Conservation (phyloP, 2,329 filamentous ascomycete species). For the Claviceps arundinis region DNA sequence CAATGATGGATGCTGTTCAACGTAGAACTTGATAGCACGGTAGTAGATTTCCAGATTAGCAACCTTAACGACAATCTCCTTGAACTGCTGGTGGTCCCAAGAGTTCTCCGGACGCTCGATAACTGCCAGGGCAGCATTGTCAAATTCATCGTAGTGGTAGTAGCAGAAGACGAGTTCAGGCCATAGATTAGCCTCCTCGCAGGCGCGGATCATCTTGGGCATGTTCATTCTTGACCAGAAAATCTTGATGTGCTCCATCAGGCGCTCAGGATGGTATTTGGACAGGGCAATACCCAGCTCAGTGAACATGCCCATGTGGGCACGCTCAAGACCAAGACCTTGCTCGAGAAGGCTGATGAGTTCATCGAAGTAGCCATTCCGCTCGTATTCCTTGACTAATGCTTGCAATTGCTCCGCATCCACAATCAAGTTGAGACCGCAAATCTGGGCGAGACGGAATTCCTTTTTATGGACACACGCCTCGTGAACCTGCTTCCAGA, state of each 20-base stretch:
- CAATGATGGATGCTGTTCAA: conserved; percentile 90
- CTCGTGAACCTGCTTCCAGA: conserved; percentile 97
- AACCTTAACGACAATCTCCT: conserved; percentile 96
- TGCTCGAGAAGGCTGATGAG: conserved; percentile 90
- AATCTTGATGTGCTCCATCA: conserved; percentile 97
- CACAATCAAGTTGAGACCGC: conserved; percentile 93
- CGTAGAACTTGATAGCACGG: conserved; percentile 89
- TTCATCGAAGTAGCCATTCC: conserved; percentile 95
- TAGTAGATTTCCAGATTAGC: conserved; percentile 99
- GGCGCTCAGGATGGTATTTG: conserved; percentile 86
- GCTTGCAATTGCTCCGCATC: conserved; percentile 91
- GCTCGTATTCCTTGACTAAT: conserved; percentile 92
- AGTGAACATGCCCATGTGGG: conserved; percentile 96
- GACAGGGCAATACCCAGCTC: conserved; percentile 81
- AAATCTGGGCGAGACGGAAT: conserved; percentile 96
- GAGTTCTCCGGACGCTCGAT: conserved; percentile 96
- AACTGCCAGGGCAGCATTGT: conserved; percentile 92
- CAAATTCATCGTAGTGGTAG: conserved; percentile 95
- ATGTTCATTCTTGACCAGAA: conserved; percentile 99
- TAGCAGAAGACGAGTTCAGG: conserved; percentile 96
- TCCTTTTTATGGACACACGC: conserved; percentile 97
- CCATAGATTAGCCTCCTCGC: conserved; percentile 92
- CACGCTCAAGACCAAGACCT: conserved; percentile 81
- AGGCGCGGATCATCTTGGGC: conserved; percentile 87
- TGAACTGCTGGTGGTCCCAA: conserved; percentile 99